Percentiles rank a stretch among this genome's conserved stretches.
phyloP scores from a whole-genome alignment of 345 rosid species.

The Microthlaspi erraticum region DNA sequence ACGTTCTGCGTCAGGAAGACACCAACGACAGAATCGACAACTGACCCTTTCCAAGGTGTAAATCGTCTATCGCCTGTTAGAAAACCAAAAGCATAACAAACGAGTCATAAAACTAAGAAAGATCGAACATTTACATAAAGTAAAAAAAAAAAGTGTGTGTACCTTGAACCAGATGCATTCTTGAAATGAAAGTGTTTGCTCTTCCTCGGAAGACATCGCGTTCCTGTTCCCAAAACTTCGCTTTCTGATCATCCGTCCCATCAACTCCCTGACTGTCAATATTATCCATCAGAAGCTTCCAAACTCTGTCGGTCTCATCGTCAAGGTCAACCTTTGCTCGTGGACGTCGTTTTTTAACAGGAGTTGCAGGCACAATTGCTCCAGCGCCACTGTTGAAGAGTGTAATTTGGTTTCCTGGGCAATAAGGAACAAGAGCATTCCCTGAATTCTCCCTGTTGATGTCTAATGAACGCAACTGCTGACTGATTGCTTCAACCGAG shows the following conservation, averaged over 20 bases:
- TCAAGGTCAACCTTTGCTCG: constrained; percentile 88
- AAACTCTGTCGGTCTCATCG: constrained; percentile 80
- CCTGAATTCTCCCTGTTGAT: constrained; percentile 54
- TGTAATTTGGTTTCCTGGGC: constrained; percentile 57
- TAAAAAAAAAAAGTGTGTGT: background rate
- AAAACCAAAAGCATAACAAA: constrained; percentile 17
- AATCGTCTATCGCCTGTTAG: constrained; percentile 89
- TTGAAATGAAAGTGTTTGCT: constrained; percentile 83
- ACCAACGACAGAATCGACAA: constrained; percentile 94
- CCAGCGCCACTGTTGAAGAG: constrained; percentile 57
- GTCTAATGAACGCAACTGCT: constrained; percentile 54
- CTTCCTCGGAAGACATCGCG: constrained; percentile 78
- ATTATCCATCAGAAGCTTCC: constrained; percentile 76
- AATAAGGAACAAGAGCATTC: constrained; percentile 65
- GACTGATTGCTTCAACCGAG: constrained; percentile 53
- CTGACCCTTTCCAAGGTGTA: constrained; percentile 97
- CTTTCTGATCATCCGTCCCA: constrained; percentile 71
- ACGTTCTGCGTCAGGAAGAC: constrained; percentile 98
- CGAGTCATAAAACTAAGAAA: background rate
- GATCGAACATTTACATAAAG: constrained; percentile 10
- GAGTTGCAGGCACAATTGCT: constrained; percentile 57
- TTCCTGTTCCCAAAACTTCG: constrained; percentile 85
- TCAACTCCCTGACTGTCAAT: constrained; percentile 73
- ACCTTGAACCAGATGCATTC: constrained; percentile 99
- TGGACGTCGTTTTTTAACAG: constrained; percentile 55